These are phyloP conservation scores for Talaromyces verruculosus DNA, from an alignment of 2,329 filamentous ascomycete species.

Conservation along the genomic window DNA sequence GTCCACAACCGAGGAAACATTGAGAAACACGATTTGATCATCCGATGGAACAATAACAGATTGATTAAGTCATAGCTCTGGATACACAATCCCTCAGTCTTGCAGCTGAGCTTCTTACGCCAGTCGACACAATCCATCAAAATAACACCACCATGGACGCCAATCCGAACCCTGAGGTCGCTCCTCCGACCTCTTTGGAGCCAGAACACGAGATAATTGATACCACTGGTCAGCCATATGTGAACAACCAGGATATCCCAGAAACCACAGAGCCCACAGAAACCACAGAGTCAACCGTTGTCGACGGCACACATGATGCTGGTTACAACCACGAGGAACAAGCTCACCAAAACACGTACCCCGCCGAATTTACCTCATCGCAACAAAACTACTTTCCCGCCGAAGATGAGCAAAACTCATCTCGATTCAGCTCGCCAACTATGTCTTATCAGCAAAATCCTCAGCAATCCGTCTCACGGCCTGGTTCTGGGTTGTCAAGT, in stretches of 20 bases:
- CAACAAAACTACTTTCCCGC: constrained; percentile 42
- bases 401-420: constrained; percentile 49
- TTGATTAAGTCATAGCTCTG: neutral
- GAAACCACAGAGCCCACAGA: constrained; percentile 6
- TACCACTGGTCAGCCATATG: neutral
- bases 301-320: constrained; percentile 30
- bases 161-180: constrained; percentile 12
- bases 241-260: constrained; percentile 4
- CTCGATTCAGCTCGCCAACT: constrained; percentile 44
- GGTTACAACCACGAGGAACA: constrained; percentile 48
- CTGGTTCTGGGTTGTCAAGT: constrained; percentile 52
- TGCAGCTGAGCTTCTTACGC: neutral
- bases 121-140: constrained; percentile 1
- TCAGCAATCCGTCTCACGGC: constrained; percentile 45
- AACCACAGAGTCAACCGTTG: constrained; percentile 12
- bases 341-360: constrained; percentile 42
- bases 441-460: constrained; percentile 43
- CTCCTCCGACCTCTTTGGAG: constrained; percentile 3
- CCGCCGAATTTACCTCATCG: constrained; percentile 44
- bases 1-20: neutral
- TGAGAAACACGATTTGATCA: neutral
- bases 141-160: constrained; percentile 15
- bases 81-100: neutral
- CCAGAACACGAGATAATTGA: constrained; percentile 3
- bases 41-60: neutral